Evolutionary conservation across 106 monocot species (phyloP).

Genomic region (Platanthera zijinensis): DNA sequence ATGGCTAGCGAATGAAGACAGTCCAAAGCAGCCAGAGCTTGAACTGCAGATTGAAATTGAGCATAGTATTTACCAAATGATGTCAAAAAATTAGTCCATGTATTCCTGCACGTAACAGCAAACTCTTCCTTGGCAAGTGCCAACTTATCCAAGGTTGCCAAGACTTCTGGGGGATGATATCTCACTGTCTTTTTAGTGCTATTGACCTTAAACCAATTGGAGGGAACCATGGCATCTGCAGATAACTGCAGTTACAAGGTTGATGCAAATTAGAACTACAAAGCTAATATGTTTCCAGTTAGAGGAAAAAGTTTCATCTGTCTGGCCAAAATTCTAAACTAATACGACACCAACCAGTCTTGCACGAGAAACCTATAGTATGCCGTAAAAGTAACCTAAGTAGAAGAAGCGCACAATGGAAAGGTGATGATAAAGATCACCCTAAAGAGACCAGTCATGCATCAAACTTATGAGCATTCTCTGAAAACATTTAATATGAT

Average conservation of each 20-base stretch:
- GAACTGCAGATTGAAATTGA: constrained; percentile 84
- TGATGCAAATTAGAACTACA: neutral
- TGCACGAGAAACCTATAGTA: neutral
- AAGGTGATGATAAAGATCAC: neutral
- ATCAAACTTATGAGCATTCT: neutral
- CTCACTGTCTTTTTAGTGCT: constrained; percentile 90
- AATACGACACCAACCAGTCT: neutral
- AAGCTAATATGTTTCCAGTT: neutral
- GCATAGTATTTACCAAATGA: constrained; percentile 67
- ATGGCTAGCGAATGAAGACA: constrained; percentile 86
- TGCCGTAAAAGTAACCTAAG: neutral
- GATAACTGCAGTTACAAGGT: constrained; percentile 45
- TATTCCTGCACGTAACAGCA: constrained; percentile 47
- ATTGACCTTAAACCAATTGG: constrained; percentile 74
- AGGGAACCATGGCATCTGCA: constrained; percentile 52
- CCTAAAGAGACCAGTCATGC: neutral
- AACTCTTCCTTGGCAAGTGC: constrained; percentile 81
- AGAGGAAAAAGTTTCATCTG: neutral
- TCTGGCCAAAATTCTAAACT: neutral
- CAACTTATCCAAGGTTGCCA: constrained; percentile 54
- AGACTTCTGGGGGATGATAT: constrained; percentile 87
- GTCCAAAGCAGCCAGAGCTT: constrained; percentile 85
- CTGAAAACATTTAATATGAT: neutral
- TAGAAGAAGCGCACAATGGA: neutral
- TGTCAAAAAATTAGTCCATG: constrained; percentile 61